Base-by-base conservation (phyloP, 2,329 filamentous ascomycete genomes). In the Drechslerella dactyloides region DNA sequence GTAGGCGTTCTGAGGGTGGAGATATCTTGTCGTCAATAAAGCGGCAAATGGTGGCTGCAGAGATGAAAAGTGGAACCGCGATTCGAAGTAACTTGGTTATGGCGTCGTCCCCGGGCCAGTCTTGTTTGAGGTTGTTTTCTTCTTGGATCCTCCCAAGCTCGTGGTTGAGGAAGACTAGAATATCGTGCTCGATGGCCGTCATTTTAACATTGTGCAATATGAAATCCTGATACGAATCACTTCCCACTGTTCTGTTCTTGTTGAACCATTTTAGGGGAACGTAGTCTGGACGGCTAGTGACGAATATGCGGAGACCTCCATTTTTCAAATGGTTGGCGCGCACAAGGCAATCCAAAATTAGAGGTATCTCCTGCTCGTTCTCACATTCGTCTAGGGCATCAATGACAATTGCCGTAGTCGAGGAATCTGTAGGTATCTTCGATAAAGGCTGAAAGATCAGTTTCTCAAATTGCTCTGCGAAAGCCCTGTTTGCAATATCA, bases 391-490 rank as follows among this genome's bases (percentile, higher is more conserved):
- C 76, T n/a, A 79, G 66, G 2, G 78, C 77, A 72, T 79, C 78
- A 35, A 78, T 74, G 0, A 79, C 75, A n/a, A 78, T 55, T 23
- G 69, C 42, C 19, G 60, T 46, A n/a, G 33, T 46, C 37, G 51
- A 53, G 6, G 17, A 30, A 8, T 19, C n/a, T 1, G 15, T 5
- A 24, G 35, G 15, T 30, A 75, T 19, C 30, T 66, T 65, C 42
- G 61, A 61, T 0, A 82, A 64, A 0, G 81, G 81, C 4, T 79
- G 23, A 0, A 79, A 46, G 40, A 82, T 75, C 1, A 83, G 80
- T 55, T 78, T 78, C 1, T 80, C 75, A 65, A 81, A 83, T 24
- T 83, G 81, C n/a, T 81, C 75, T 21, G 58, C 68, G 1, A 79
- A 46, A 23, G 70, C 13, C 50, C 79, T 79, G 3, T 54, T 6